These are phyloP conservation scores for Magnaporthales sp. DNA, from an alignment of 2,329 filamentous ascomycete species.

Conservation along the genomic window DNA sequence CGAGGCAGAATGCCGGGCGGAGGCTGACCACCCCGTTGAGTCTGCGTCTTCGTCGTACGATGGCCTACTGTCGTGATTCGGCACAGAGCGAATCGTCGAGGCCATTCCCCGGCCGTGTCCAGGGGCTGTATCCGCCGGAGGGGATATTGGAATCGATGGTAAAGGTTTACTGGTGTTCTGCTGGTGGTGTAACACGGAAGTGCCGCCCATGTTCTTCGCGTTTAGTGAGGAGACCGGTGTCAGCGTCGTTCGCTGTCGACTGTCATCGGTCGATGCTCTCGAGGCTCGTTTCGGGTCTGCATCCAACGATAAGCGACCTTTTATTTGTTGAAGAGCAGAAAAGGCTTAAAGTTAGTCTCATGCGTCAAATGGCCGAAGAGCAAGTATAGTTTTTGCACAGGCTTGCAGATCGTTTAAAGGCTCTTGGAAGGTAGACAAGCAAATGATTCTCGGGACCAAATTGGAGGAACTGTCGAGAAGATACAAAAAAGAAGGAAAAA, in stretches of 20 bases:
- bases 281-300: not conserved
- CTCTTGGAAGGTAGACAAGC: not conserved
- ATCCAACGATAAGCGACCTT: not conserved
- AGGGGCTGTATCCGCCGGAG: constrained; percentile 10
- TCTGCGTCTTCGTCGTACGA: constrained; percentile 33
- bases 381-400: not conserved
- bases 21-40: constrained; percentile 26
- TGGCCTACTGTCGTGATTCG: constrained; percentile 38
- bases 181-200: constrained; percentile 7
- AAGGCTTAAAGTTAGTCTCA: not conserved
- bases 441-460: not conserved
- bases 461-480: not conserved
- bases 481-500: not conserved
- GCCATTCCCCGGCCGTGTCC: constrained; percentile 21
- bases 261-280: constrained; percentile 14
- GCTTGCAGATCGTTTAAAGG: not conserved
- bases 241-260: constrained; percentile 19
- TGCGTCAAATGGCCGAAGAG: not conserved
- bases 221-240: constrained; percentile 28
- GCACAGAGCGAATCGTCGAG: constrained; percentile 48
- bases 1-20: constrained; percentile 28
- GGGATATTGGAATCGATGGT: constrained; percentile 10
- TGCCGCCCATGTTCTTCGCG: constrained; percentile 26
- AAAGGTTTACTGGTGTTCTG: constrained; percentile 16
- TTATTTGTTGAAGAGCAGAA: not conserved